A percentile compares a stretch with the other conserved stretches of the same genome.
Conservation (phyloP, 169 alveolate genomes). For the Plasmodium gonderi region DNA sequence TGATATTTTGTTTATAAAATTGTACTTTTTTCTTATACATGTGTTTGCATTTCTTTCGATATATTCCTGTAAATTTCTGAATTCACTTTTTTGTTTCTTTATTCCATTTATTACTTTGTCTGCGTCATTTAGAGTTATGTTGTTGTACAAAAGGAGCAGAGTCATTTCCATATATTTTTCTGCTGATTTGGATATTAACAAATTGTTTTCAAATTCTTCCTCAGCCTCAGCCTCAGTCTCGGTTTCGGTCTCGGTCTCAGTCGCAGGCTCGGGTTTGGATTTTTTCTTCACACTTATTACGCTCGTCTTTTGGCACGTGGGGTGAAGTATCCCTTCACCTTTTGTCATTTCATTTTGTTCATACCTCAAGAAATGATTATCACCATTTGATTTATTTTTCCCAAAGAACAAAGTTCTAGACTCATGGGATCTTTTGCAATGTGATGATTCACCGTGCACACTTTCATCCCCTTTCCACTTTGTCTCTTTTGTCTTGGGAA, state of each 20-base stretch:
- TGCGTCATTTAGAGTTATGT: conserved; percentile 14
- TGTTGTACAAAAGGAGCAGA: conserved; percentile 20
- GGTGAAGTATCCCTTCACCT: too few species aligned
- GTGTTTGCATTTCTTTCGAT: conserved; percentile 32
- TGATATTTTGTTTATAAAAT: conserved; percentile 10
- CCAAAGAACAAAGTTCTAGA: too few species aligned
- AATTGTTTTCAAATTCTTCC: neutral
- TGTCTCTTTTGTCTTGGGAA: too few species aligned
- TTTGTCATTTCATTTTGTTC: neutral
- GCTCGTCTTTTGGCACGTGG: too few species aligned
- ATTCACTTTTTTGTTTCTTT: conserved; percentile 4
- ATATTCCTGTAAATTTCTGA: conserved; percentile 21
- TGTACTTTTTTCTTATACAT: conserved; percentile 38
- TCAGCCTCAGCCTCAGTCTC: neutral
- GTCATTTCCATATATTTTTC: conserved; percentile 47
- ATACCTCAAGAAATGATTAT: too few species aligned
- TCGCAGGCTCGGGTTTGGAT: too few species aligned
- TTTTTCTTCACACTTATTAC: neutral
- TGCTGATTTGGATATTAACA: conserved; percentile 34
- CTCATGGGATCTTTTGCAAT: too few species aligned
- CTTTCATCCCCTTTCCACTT: neutral
- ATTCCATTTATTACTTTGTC: conserved; percentile 1
- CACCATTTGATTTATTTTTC: neutral
- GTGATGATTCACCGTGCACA: too few species aligned
- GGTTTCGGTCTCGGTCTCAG: neutral